phyloP scores from a whole-genome alignment of 495 filamentous ascomycete genomes.

The Stereocaulon alpinum region DNA sequence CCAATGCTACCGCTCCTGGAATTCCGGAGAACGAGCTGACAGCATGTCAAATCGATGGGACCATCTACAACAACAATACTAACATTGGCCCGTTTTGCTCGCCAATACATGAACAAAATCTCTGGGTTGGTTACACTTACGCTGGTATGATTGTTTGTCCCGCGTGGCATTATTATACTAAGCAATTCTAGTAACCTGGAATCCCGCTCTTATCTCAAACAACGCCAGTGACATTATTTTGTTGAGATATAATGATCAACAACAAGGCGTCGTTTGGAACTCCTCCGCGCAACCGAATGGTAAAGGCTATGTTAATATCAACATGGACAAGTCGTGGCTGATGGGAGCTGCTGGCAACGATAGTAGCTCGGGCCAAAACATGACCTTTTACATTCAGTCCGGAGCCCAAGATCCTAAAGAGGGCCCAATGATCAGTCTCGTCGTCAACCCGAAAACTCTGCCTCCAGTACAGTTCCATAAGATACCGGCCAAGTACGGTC shows the following conservation, averaged over 20 bases:
- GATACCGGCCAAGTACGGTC: slow-evolving; percentile 11
- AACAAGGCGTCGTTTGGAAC: slow-evolving; percentile 13
- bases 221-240: slow-evolving; percentile 11
- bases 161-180: not conserved
- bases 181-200: slow-evolving; percentile 18
- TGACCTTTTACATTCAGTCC: slow-evolving; percentile 14
- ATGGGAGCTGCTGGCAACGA: slow-evolving; percentile 14
- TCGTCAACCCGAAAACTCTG: slow-evolving; percentile 15
- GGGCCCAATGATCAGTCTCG: slow-evolving; percentile 17
- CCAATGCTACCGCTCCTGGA: slow-evolving; percentile 16
- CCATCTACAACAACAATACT: not conserved
- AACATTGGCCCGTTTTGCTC: slow-evolving; percentile 20
- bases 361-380: slow-evolving; percentile 13
- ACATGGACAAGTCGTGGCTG: slow-evolving; percentile 17
- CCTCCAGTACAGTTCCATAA: slow-evolving; percentile 10
- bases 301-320: slow-evolving; percentile 16
- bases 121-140: slow-evolving; percentile 18
- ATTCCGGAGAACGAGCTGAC: slow-evolving; percentile 19
- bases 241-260: slow-evolving; percentile 7
- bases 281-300: slow-evolving; percentile 10
- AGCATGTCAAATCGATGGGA: slow-evolving; percentile 16
- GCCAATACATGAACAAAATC: slow-evolving; percentile 17
- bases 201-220: slow-evolving; percentile 12
- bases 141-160: slow-evolving; percentile 8
- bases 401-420: slow-evolving; percentile 1